phyloP scores from a whole-genome alignment of 139 green algal genomes.

The Yamagishiella unicocca region DNA sequence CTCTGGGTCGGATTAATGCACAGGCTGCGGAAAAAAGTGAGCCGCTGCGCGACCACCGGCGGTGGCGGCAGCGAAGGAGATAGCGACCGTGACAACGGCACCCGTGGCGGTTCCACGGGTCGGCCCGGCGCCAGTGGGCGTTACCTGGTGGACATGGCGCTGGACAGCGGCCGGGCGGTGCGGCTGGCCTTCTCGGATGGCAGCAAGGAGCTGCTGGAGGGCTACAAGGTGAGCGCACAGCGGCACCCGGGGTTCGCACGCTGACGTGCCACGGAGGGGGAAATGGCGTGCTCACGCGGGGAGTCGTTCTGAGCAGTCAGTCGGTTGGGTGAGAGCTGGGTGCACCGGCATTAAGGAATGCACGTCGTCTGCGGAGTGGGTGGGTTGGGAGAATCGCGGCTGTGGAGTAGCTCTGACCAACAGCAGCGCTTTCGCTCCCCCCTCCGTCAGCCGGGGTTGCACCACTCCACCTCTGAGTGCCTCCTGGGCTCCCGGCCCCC shows the following conservation, averaged over 20 bases:
- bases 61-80: background rate
- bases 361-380: background rate
- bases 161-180: constrained; percentile 67
- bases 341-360: background rate
- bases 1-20: background rate
- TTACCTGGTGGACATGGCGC: constrained; percentile 71
- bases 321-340: background rate
- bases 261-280: too few species aligned
- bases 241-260: too few species aligned
- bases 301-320: background rate
- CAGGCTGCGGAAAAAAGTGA: background rate
- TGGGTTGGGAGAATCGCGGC: background rate
- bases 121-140: background rate
- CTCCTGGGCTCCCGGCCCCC: background rate
- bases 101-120: background rate
- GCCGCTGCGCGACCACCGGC: background rate
- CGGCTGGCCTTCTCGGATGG: constrained; percentile 67
- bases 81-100: background rate
- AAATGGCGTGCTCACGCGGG: too few species aligned
- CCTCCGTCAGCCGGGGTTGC: background rate
- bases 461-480: background rate
- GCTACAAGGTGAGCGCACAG: background rate
- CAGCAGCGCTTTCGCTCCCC: background rate
- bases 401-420: background rate
- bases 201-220: constrained; percentile 50